Conservation (phyloP, 352 stramenopile species). For the Globisporangium echinulatum region DNA sequence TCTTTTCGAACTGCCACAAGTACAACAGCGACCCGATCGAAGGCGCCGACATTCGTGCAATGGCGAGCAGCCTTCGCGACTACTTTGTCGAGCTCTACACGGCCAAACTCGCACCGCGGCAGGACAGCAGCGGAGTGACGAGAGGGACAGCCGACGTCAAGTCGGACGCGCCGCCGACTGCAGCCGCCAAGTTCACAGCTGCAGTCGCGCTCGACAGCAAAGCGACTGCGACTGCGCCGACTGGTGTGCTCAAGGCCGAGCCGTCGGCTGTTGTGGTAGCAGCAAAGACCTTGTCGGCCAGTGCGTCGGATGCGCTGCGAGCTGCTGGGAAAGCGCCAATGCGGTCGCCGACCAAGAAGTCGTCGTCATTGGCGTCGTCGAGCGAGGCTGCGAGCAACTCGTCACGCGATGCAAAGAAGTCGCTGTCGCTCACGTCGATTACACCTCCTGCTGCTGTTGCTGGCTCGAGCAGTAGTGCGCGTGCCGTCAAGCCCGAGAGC, state of each 20-base stretch:
- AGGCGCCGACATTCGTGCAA: slow-evolving; percentile 81
- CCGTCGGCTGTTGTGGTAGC: slow-evolving; percentile 9
- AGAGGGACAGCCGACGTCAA: slow-evolving; percentile 8
- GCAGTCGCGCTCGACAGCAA: slow-evolving; percentile 8
- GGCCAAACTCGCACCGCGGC: slow-evolving; percentile 34
- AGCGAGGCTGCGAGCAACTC: background rate
- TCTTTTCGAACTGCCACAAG: slow-evolving; percentile 87
- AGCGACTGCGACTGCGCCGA: slow-evolving; percentile 1
- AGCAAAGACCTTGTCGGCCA: slow-evolving; percentile 9
- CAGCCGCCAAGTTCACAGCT: slow-evolving; percentile 3
- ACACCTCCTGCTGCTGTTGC: background rate
- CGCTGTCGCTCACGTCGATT: background rate
- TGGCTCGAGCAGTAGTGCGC: background rate
- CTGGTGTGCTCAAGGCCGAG: too few relatives aligned
- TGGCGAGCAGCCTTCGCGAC: slow-evolving; percentile 74
- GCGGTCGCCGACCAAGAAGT: slow-evolving; percentile 1
- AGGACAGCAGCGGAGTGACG: slow-evolving; percentile 18
- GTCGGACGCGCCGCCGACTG: background rate
- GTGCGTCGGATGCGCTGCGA: slow-evolving; percentile 5
- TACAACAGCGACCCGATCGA: slow-evolving; percentile 86
- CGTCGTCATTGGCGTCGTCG: background rate
- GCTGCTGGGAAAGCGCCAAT: background rate
- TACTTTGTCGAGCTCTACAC: slow-evolving; percentile 80
- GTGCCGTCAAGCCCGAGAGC: slow-evolving; percentile 6
- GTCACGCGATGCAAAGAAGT: background rate